Percentiles rank a stretch among this genome's conserved stretches.
Evolutionary conservation across 345 rosid genomes (phyloP).

Genomic region (sweet orange (Citrus sinensis)): DNA sequence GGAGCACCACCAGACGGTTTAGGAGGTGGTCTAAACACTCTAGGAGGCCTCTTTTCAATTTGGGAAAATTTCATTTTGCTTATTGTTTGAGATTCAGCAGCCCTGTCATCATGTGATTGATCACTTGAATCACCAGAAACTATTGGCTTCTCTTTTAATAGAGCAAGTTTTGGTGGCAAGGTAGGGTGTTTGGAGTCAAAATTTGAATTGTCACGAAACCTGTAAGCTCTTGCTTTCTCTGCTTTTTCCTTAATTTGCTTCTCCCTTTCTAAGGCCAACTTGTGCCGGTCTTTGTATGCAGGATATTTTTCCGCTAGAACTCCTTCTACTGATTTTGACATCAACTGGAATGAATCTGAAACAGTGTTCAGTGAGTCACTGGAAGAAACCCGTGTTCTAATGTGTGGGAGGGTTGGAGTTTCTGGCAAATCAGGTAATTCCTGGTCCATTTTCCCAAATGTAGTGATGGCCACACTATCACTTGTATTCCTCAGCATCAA

Average conservation of each 20-base stretch:
- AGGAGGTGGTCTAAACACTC: slow-evolving; percentile 89
- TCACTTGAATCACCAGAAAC: slow-evolving; percentile 37
- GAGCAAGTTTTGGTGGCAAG: slow-evolving; percentile 77
- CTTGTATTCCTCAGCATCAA: slow-evolving; percentile 89
- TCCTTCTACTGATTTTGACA: slow-evolving; percentile 87
- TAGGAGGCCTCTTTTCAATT: slow-evolving; percentile 82
- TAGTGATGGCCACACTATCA: slow-evolving; percentile 75
- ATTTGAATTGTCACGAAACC: slow-evolving; percentile 45
- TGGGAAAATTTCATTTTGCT: slow-evolving; percentile 71
- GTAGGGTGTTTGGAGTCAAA: slow-evolving; percentile 26
- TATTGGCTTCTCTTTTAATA: slow-evolving; percentile 60
- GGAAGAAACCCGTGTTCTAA: slow-evolving; percentile 49
- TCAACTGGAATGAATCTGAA: slow-evolving; percentile 73
- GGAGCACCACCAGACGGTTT: slow-evolving; percentile 42
- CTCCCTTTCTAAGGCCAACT: slow-evolving; percentile 87
- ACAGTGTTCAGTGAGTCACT: slow-evolving; percentile 60
- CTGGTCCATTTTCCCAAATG: slow-evolving; percentile 70
- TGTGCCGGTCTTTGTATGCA: slow-evolving; percentile 88
- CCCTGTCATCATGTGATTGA: slow-evolving; percentile 51
- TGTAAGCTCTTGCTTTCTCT: slow-evolving; percentile 70
- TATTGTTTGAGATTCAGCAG: slow-evolving; percentile 45
- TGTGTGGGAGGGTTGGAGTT: slow-evolving; percentile 47
- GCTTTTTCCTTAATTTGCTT: slow-evolving; percentile 78
- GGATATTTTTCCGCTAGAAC: slow-evolving; percentile 85
- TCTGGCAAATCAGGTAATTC: slow-evolving; percentile 61